Conservation (phyloP, 495 filamentous ascomycete genomes). For the Pseudotulostoma volvatum region DNA sequence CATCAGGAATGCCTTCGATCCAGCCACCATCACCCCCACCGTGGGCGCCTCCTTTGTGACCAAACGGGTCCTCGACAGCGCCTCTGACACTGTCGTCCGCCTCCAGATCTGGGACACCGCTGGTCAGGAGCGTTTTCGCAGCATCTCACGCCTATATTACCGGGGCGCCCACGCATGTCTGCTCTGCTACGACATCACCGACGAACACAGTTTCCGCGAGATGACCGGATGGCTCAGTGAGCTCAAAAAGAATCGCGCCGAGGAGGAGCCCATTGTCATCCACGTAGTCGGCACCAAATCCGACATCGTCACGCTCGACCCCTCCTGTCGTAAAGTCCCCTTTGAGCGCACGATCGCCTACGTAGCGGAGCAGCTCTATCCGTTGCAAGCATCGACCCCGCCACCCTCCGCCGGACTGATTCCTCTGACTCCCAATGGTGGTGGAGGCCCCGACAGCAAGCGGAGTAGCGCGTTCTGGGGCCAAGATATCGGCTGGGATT, state of each 20-base stretch:
- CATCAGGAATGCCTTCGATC: conserved; percentile 60
- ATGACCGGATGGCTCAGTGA: conserved; percentile 88
- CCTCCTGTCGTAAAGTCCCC: conserved; percentile 57
- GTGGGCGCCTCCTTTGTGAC: conserved; percentile 90
- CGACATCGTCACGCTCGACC: conserved; percentile 74
- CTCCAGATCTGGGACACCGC: conserved; percentile 92
- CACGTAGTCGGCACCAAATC: conserved; percentile 94
- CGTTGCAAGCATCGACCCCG: conserved; percentile 44
- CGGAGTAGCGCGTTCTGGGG: conserved; percentile 77
- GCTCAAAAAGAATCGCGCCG: conserved; percentile 42
- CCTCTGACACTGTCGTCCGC: conserved; percentile 62
- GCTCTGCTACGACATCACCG: conserved; percentile 88
- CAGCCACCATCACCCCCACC: conserved; percentile 55
- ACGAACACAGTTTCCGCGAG: conserved; percentile 69
- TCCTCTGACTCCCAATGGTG: conserved; percentile 21
- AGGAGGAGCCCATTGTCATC: conserved; percentile 56
- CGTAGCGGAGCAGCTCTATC: conserved; percentile 75
- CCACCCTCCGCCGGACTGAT: conserved; percentile 39
- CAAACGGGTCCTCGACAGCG: conserved; percentile 74
- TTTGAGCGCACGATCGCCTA: conserved; percentile 93
- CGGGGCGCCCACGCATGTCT: conserved; percentile 87
- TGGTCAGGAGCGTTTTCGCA: conserved; percentile 88
- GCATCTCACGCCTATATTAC: conserved; percentile 88
- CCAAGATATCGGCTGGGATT: conserved; percentile 86
- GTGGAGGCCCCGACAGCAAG: conserved; percentile 56